Evolutionary conservation across 2,329 filamentous ascomycete genomes (phyloP).

Genomic region (Colletotrichum acutatum): DNA sequence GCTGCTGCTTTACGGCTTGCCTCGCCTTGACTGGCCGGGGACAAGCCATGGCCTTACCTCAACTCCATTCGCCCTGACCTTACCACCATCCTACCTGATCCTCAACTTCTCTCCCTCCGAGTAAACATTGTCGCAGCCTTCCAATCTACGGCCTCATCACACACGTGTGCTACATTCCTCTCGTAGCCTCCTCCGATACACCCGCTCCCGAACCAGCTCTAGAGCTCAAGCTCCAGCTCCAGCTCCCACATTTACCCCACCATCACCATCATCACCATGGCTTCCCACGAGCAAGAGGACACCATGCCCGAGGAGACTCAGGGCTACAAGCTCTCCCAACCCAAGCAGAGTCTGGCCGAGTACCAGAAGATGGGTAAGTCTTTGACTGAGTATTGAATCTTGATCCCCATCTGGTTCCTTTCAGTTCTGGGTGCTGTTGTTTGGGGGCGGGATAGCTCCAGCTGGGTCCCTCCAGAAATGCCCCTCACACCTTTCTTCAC

Average conservation of each 20-base stretch:
- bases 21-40: neutral
- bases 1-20: neutral
- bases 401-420: neutral
- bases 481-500: conserved; percentile 17
- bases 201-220: neutral
- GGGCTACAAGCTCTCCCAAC: conserved; percentile 97
- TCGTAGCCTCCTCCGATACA: neutral
- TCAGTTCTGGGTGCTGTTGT: neutral
- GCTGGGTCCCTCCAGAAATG: conserved; percentile 5
- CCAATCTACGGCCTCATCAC: conserved; percentile 1
- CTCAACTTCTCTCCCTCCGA: conserved; percentile 29
- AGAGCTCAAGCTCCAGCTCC: neutral
- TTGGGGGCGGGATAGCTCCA: neutral
- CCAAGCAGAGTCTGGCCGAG: conserved; percentile 95
- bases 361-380: conserved; percentile 91
- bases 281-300: conserved; percentile 77
- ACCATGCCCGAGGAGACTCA: conserved; percentile 87
- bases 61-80: neutral
- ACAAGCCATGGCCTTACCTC: neutral
- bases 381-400: neutral
- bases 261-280: conserved; percentile 61
- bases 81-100: neutral
- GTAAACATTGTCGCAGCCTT: conserved; percentile 29
- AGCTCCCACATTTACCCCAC: conserved; percentile 27
- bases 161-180: neutral